phyloP scores from a whole-genome alignment of 768 basidiomycete species.

The Mycena pura region DNA sequence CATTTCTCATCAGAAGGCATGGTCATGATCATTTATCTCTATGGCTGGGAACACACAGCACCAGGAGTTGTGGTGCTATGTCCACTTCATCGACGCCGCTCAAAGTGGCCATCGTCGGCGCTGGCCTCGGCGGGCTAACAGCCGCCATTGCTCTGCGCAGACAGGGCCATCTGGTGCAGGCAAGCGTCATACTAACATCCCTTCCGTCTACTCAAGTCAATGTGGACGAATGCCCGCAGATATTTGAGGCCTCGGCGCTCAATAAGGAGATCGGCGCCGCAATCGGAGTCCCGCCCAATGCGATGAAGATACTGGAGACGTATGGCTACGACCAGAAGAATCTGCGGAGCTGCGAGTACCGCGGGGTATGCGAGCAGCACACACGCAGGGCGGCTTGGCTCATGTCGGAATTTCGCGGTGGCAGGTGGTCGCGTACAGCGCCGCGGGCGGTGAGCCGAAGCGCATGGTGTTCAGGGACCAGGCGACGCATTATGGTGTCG shows the following conservation, averaged over 20 bases:
- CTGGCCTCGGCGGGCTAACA: conserved; percentile 6
- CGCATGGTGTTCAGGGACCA: background rate
- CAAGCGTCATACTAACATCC: too few species aligned
- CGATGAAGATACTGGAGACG: background rate
- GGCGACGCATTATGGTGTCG: background rate
- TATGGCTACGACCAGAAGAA: conserved; percentile 1
- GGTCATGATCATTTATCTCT: too few species aligned
- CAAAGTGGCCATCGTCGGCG: conserved; percentile 5
- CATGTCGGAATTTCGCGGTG: too few species aligned
- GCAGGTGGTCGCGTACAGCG: background rate
- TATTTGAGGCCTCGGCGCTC: background rate
- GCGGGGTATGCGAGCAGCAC: background rate
- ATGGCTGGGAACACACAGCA: too few species aligned
- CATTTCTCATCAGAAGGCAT: too few species aligned
- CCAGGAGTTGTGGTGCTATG: too few species aligned
- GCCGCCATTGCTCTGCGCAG: conserved; percentile 7
- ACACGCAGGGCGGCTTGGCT: background rate
- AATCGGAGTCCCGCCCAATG: background rate
- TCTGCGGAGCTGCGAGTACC: conserved; percentile 1
- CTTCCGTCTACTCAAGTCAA: too few species aligned
- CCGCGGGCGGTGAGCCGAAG: background rate
- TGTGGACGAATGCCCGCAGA: background rate
- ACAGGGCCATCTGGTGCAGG: conserved; percentile 7
- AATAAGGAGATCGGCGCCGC: conserved; percentile 2
- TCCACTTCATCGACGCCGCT: background rate